Conservation (phyloP, 2,329 filamentous ascomycete species). For the Aureobasidium sp. region DNA sequence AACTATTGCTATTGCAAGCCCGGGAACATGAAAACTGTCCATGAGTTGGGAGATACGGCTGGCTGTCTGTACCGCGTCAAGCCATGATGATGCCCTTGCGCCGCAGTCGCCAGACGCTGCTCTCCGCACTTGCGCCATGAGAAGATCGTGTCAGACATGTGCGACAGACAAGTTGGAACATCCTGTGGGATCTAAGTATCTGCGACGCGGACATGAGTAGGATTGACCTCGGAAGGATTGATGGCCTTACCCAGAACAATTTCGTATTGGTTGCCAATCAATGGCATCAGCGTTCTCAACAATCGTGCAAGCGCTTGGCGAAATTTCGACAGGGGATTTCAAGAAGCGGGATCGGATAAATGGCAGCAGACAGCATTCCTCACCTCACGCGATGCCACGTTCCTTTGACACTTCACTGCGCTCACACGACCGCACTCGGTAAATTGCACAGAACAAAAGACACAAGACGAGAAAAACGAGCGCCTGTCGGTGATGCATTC, state of each 20-base stretch:
- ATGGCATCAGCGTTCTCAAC: no score
- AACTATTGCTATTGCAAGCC: background rate
- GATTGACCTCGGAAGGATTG: background rate
- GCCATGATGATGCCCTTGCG: background rate
- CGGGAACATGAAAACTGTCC: background rate
- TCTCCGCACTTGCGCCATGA: background rate
- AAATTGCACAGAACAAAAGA: background rate
- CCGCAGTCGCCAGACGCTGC: background rate
- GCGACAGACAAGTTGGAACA: no score
- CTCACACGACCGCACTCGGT: background rate
- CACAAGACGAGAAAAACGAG: background rate
- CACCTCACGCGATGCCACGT: background rate
- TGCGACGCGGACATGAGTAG: background rate
- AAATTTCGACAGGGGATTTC: background rate
- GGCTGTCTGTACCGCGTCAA: background rate
- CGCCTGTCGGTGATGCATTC: constrained; percentile 4
- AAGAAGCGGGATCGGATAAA: background rate
- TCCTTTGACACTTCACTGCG: background rate
- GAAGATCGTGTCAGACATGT: no score
- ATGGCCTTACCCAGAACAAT: background rate
- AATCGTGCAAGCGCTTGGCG: background rate
- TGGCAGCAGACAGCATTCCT: background rate
- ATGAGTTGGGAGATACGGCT: background rate
- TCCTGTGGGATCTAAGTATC: no score
- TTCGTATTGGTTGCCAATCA: background rate